Conservation (phyloP, 257 asterid species). For the Solanum pinnatisectum region DNA sequence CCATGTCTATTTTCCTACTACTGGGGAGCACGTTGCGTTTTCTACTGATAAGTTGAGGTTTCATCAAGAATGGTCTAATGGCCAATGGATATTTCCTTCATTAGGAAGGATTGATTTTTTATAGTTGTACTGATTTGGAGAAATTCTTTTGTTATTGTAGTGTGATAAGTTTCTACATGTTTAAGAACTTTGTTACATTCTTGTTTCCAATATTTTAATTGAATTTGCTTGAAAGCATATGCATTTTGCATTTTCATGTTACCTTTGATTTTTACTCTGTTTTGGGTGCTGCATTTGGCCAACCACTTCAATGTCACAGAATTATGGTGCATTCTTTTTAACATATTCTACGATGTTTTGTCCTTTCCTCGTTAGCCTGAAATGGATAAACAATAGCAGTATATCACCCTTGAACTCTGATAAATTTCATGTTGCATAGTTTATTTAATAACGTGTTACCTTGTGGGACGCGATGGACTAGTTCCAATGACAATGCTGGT, state of each 20-base stretch:
- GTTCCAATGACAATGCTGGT: constrained; percentile 54
- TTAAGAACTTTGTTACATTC: not conserved
- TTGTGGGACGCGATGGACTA: constrained; percentile 31
- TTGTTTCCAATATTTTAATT: constrained; percentile 1
- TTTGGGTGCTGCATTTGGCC: constrained; percentile 13
- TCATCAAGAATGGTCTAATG: not conserved
- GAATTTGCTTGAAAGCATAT: constrained; percentile 47
- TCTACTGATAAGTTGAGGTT: not conserved
- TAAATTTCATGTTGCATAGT: not conserved
- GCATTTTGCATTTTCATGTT: constrained; percentile 30
- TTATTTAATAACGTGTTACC: constrained; percentile 16
- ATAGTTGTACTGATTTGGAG: not conserved
- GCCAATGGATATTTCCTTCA: not conserved
- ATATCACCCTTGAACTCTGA: not conserved
- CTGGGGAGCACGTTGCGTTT: not conserved
- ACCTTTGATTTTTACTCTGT: not conserved
- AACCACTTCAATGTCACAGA: constrained; percentile 46
- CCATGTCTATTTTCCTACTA: not conserved
- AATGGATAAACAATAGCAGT: not conserved
- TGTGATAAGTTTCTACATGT: not conserved
- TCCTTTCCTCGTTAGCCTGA: constrained; percentile 42
- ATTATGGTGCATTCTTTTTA: constrained; percentile 50
- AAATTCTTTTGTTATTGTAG: not conserved
- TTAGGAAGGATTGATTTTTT: not conserved
- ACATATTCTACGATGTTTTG: constrained; percentile 54